Evolutionary conservation across 352 stramenopile genomes (phyloP).

Genomic region (Pythium phragmiticola): DNA sequence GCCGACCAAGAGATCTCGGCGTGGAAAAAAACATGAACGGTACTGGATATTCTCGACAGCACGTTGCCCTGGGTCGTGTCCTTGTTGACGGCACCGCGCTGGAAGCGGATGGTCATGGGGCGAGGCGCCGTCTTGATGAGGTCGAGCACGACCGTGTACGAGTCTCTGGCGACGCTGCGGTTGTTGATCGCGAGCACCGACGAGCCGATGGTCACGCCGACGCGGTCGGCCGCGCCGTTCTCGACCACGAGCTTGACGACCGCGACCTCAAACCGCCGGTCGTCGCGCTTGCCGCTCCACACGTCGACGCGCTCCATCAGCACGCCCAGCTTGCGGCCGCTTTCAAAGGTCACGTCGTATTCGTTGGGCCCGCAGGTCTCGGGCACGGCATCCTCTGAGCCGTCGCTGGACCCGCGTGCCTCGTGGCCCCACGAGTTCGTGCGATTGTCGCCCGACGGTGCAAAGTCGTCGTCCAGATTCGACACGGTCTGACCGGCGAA

Average conservation of each 20-base stretch:
- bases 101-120: slow-evolving; percentile 72
- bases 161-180: slow-evolving; percentile 50
- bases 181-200: slow-evolving; percentile 75
- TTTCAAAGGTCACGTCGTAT: slow-evolving; percentile 80
- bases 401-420: not conserved
- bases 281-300: slow-evolving; percentile 46
- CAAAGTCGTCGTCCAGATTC: slow-evolving; percentile 64
- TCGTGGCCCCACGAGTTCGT: slow-evolving; percentile 22
- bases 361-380: slow-evolving; percentile 43
- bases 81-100: slow-evolving; percentile 59
- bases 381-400: not conserved
- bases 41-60: slow-evolving; percentile 83
- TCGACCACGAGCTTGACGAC: slow-evolving; percentile 84
- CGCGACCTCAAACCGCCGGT: slow-evolving; percentile 58
- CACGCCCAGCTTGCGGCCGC: slow-evolving; percentile 72
- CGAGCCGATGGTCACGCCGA: slow-evolving; percentile 64
- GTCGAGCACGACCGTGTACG: slow-evolving; percentile 66
- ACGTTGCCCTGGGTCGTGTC: slow-evolving; percentile 68
- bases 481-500: slow-evolving; percentile 62
- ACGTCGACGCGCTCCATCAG: slow-evolving; percentile 80
- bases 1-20: not conserved
- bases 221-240: slow-evolving; percentile 66
- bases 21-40: not conserved
- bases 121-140: slow-evolving; percentile 77
- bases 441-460: slow-evolving; percentile 2